These are phyloP conservation scores for Colletotrichum tamarilloi DNA, from an alignment of 2,329 filamentous ascomycete genomes.

Conservation along the genomic window DNA sequence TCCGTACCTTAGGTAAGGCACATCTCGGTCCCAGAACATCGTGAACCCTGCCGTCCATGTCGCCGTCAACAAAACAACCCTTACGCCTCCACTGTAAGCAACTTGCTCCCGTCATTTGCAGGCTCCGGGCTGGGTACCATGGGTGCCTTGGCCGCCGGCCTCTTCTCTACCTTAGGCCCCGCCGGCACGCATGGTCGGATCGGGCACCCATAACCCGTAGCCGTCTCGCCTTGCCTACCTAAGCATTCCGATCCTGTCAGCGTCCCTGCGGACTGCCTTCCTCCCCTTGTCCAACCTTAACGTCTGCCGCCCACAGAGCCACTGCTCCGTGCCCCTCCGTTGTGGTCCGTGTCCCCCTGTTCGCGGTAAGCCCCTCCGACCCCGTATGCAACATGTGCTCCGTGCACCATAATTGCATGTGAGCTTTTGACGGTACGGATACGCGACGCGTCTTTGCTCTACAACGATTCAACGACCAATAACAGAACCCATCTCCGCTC, in stretches of 20 bases:
- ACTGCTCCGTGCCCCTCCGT: background rate
- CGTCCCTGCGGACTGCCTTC: background rate
- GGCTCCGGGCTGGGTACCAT: background rate
- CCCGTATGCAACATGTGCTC: background rate
- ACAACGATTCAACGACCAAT: background rate
- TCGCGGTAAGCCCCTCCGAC: background rate
- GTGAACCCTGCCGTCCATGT: background rate
- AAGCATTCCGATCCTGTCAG: slow-evolving; percentile 1
- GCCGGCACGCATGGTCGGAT: background rate
- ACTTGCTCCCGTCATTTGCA: background rate
- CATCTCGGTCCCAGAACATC: background rate
- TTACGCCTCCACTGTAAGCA: background rate
- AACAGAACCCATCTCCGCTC: slow-evolving; percentile 10
- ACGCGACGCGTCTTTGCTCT: slow-evolving; percentile 22
- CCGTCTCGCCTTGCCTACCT: background rate
- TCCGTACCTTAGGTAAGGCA: background rate
- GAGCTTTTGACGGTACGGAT: too few relatives aligned
- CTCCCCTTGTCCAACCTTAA: slow-evolving; percentile 21
- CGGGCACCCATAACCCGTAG: background rate
- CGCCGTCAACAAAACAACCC: background rate
- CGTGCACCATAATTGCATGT: slow-evolving; percentile 2
- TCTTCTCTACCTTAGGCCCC: background rate
- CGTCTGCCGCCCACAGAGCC: background rate
- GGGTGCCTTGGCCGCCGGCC: background rate
- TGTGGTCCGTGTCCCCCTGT: background rate